Conservation (phyloP, 2,329 filamentous ascomycete genomes). For the Acrodontium crateriforme region DNA sequence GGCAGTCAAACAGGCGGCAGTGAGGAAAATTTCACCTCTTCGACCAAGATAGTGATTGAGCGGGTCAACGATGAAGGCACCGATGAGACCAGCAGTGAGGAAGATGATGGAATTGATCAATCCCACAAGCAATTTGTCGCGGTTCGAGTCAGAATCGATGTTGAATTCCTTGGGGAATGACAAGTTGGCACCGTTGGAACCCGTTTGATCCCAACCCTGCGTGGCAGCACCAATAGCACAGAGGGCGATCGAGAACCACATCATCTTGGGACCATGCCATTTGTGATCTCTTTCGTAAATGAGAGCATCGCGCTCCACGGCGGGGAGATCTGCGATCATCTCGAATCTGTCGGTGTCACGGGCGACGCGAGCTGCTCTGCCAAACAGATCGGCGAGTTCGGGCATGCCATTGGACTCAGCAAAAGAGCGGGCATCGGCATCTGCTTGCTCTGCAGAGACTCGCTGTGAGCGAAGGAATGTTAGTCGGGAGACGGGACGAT, state of each 20-base stretch:
- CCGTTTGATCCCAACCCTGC: slow-evolving; percentile 24
- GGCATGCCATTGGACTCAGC: slow-evolving; percentile 21
- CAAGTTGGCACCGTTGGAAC: slow-evolving; percentile 17
- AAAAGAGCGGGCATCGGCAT: slow-evolving; percentile 21
- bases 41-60: slow-evolving; percentile 24
- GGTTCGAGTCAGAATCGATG: slow-evolving; percentile 15
- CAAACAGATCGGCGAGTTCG: slow-evolving; percentile 26
- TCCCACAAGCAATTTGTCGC: slow-evolving; percentile 22
- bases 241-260: slow-evolving; percentile 50
- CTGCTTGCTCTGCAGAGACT: slow-evolving; percentile 18
- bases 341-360: slow-evolving; percentile 54
- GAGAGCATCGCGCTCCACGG: slow-evolving; percentile 46
- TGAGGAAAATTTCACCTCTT: slow-evolving; percentile 26
- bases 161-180: slow-evolving; percentile 15
- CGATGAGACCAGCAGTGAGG: slow-evolving; percentile 28
- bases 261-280: slow-evolving; percentile 48
- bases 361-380: slow-evolving; percentile 48
- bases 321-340: slow-evolving; percentile 44
- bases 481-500: slow-evolving; percentile 3
- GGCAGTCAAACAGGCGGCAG: slow-evolving; percentile 37
- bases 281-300: slow-evolving; percentile 51
- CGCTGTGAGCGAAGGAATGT: slow-evolving; percentile 15
- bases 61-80: slow-evolving; percentile 43
- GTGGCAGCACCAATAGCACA: slow-evolving; percentile 20
- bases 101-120: slow-evolving; percentile 40